These are phyloP conservation scores for Hypoxylon sp. DNA, from an alignment of 2,329 filamentous ascomycete genomes.

Conservation along the genomic window DNA sequence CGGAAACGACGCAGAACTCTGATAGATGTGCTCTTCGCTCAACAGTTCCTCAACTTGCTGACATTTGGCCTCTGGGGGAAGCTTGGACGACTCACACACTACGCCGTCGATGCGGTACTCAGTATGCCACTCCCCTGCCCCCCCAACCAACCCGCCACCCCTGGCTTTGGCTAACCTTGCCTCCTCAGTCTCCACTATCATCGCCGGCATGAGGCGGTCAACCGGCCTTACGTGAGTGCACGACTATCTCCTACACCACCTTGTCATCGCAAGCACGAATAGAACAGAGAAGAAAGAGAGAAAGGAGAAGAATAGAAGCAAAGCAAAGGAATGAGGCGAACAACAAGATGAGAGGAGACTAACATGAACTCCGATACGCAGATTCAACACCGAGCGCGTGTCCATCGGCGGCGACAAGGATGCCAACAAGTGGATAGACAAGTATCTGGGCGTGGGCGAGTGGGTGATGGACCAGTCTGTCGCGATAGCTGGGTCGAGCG, in stretches of 20 bases:
- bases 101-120: slow-evolving; percentile 94
- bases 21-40: slow-evolving; percentile 32
- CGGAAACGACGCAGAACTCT: slow-evolving; percentile 51
- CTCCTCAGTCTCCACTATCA: slow-evolving; percentile 83
- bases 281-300: background rate
- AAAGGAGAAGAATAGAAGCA: slow-evolving; percentile 2
- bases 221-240: slow-evolving; percentile 93
- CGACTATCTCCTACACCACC: slow-evolving; percentile 21
- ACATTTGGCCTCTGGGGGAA: slow-evolving; percentile 75
- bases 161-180: slow-evolving; percentile 26
- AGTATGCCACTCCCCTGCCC: slow-evolving; percentile 60
- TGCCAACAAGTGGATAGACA: slow-evolving; percentile 86
- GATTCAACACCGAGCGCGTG: slow-evolving; percentile 87
- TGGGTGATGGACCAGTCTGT: slow-evolving; percentile 99
- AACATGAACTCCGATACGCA: slow-evolving; percentile 66
- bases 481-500: slow-evolving; percentile 84
- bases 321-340: too few species aligned
- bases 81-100: slow-evolving; percentile 93
- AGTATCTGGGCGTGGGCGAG: slow-evolving; percentile 93
- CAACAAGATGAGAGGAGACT: slow-evolving; percentile 44
- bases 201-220: slow-evolving; percentile 96
- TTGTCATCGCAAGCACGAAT: background rate
- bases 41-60: slow-evolving; percentile 70
- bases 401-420: slow-evolving; percentile 82
- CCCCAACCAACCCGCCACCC: slow-evolving; percentile 8